Evolutionary conservation across 257 asterid genomes (phyloP), one percentile per base, ranked within the genome.

Genomic region (Thymus mandschuricus): DNA sequence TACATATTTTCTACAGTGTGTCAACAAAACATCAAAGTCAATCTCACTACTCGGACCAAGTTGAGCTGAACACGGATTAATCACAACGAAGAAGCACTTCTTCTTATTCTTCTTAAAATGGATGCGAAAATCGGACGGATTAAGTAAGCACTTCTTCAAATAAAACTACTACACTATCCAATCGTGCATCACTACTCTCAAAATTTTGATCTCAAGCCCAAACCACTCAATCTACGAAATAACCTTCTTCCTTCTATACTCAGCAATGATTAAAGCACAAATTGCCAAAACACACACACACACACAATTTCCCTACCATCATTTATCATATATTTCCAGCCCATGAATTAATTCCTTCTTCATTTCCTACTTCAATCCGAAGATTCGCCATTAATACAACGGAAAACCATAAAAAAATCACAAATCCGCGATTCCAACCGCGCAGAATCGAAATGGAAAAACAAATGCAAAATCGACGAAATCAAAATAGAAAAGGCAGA

Each of bases 401-500:
- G 27, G 8, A 10, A 4, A 38, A 38, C 41, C 6, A 38, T 38
- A 5, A 38, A 38, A 35, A 3, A 35, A 3, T 38, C 6, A 38
- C 6, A 38, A 38, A 38, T 38, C 2, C 7, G 6, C 6, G 41
- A 38, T 4, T 38, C 6, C 41, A 38, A 38, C 41, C 41, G 10
- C 1, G 1, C 56, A 44, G 43, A 64, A 35, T 3, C 3, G 45
- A 45, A 54, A 33, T 44, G 21, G 3, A 67, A 29, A 69, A 15
- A 21, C 21, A 21, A 21, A 35, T 33, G 43, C 62, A 64, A 2
- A 29, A 0, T 7, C 33, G 12, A 33, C 7, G 51, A 8, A 3
- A 51, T 51, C 10, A 31, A 35, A 49, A 48, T 33, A 21, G 15
- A 74, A 62, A 68, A 34, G 61, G 61, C 29, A 52, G 21, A 50